Evolutionary conservation across 177 flowering plant species (phyloP).

Genomic region (Vitis hybrid): DNA sequence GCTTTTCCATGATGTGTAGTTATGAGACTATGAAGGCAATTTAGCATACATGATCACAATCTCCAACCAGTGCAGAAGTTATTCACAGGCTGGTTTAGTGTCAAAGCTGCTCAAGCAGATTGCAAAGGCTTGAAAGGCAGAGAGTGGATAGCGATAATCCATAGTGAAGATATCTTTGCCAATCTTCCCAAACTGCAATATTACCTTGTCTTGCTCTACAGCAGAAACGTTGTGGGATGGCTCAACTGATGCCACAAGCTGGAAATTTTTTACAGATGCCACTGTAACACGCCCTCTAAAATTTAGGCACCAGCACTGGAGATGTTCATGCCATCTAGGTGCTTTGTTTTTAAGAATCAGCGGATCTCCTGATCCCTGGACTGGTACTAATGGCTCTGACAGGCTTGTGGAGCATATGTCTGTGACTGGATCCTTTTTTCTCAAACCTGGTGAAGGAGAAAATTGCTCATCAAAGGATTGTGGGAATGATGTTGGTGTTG

Average conservation of each 20-base stretch:
- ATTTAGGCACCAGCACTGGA: constrained; percentile 60
- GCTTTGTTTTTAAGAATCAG: constrained; percentile 49
- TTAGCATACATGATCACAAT: background rate
- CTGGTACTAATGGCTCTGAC: constrained; percentile 15
- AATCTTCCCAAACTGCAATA: constrained; percentile 62
- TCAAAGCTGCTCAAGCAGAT: constrained; percentile 71
- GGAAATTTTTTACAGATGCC: constrained; percentile 62
- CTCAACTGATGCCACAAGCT: constrained; percentile 46
- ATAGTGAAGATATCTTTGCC: constrained; percentile 72
- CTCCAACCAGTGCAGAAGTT: constrained; percentile 2
- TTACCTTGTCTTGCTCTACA: constrained; percentile 51
- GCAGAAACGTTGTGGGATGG: constrained; percentile 36
- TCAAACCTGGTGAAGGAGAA: constrained; percentile 9
- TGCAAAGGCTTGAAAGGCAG: constrained; percentile 71
- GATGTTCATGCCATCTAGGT: constrained; percentile 60
- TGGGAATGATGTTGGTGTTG: constrained; percentile 33
- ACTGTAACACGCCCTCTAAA: constrained; percentile 59
- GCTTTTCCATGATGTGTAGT: constrained; percentile 17
- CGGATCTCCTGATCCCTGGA: constrained; percentile 22
- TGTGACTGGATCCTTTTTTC: constrained; percentile 22
- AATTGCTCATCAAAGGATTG: constrained; percentile 21
- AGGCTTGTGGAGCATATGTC: constrained; percentile 23
- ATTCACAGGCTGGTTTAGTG: constrained; percentile 61
- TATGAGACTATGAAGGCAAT: constrained; percentile 12
- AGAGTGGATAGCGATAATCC: constrained; percentile 69